These are phyloP conservation scores for Rhododendron mucronatum DNA, from an alignment of 148 eudicot genomes.

Conservation along the genomic window DNA sequence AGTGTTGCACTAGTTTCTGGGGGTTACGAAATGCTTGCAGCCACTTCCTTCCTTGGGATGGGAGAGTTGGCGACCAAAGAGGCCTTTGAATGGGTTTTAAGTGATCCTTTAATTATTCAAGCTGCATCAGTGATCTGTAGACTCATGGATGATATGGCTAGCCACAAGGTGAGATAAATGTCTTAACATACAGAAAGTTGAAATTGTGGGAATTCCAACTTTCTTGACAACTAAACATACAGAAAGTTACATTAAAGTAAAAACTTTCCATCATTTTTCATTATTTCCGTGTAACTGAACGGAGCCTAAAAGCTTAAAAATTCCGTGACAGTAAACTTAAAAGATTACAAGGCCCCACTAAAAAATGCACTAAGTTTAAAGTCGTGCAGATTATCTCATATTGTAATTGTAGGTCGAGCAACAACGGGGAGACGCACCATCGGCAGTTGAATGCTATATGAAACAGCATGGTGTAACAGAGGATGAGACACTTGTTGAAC, in stretches of 20 bases:
- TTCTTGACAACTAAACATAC: too few species aligned
- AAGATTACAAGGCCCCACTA: too few species aligned
- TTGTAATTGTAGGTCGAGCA: not conserved
- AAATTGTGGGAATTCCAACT: too few species aligned
- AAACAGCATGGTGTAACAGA: slow-evolving; percentile 17
- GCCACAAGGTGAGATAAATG: slow-evolving; percentile 27
- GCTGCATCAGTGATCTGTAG: slow-evolving; percentile 22
- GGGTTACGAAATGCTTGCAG: slow-evolving; percentile 15
- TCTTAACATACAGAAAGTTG: too few species aligned
- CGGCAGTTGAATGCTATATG: slow-evolving; percentile 40
- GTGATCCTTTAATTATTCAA: slow-evolving; percentile 23
- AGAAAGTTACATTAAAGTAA: too few species aligned
- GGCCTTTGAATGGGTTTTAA: slow-evolving; percentile 33
- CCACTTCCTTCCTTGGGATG: slow-evolving; percentile 28
- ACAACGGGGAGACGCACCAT: not conserved
- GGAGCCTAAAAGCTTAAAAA: too few species aligned
- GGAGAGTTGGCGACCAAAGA: slow-evolving; percentile 31
- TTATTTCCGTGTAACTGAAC: too few species aligned
- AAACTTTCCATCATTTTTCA: too few species aligned
- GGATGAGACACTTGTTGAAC: not conserved
- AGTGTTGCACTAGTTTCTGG: slow-evolving; percentile 14
- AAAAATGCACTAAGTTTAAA: too few species aligned
- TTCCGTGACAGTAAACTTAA: too few species aligned
- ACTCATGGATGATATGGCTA: slow-evolving; percentile 35
- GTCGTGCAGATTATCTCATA: too few species aligned